A percentile compares a stretch with the other conserved stretches of the same genome.
Evolutionary conservation across 2,329 filamentous ascomycete species (phyloP).

Genomic region (Cercospora sp.): DNA sequence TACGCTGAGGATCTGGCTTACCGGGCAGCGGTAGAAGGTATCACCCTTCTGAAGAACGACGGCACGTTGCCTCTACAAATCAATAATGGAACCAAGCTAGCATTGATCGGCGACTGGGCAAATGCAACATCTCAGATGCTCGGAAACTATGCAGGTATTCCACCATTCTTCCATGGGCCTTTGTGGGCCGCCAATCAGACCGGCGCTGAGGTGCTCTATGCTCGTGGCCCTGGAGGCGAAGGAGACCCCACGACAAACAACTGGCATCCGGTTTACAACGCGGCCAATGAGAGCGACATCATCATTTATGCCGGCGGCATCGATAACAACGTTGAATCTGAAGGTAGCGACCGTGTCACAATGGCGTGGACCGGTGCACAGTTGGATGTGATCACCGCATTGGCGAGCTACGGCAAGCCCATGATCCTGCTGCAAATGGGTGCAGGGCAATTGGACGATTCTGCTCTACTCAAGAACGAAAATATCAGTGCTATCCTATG

Average conservation of each 20-base stretch:
- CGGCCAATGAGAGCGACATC: conserved; percentile 50
- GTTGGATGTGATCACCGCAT: conserved; percentile 52
- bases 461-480: conserved; percentile 49
- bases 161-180: conserved; percentile 58
- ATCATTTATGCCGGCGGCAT: conserved; percentile 59
- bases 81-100: conserved; percentile 46
- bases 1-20: conserved; percentile 57
- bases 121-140: conserved; percentile 59
- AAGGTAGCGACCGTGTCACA: conserved; percentile 53
- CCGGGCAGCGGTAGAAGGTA: conserved; percentile 52
- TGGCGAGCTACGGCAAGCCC: conserved; percentile 51
- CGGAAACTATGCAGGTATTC: conserved; percentile 59
- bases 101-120: conserved; percentile 60
- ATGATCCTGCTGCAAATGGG: conserved; percentile 56
- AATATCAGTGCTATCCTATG: conserved; percentile 57
- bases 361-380: conserved; percentile 57
- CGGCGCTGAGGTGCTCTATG: conserved; percentile 50
- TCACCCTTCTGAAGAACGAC: conserved; percentile 56
- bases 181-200: conserved; percentile 53
- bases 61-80: conserved; percentile 48
- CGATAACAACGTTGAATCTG: conserved; percentile 54
- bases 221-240: conserved; percentile 40
- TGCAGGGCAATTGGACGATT: conserved; percentile 54
- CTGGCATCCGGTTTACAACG: conserved; percentile 34
- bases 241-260: conserved; percentile 38